phyloP scores from a whole-genome alignment of 179 eudicot genomes.

The Vitellaria paradoxa region DNA sequence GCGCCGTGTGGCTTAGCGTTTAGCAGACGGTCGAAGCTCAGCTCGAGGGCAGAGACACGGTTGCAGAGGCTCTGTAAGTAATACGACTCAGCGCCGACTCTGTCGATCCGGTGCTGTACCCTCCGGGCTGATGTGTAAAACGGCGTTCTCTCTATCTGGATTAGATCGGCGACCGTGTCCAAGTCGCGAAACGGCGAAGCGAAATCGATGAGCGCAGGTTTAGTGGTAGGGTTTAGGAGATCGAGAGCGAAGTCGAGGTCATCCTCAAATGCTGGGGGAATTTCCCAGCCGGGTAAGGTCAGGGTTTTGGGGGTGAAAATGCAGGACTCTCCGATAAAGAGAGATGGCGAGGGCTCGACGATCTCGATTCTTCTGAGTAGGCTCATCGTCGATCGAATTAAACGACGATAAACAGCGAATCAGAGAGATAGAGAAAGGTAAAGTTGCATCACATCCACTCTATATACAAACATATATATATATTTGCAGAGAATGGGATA shows the following conservation, averaged over 20 bases:
- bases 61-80: slow-evolving; percentile 49
- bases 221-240: slow-evolving; percentile 26
- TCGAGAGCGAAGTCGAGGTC: slow-evolving; percentile 41
- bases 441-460: too few relatives aligned
- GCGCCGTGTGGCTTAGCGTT: slow-evolving; percentile 14
- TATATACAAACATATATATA: too few relatives aligned
- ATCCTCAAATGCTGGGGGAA: slow-evolving; percentile 25
- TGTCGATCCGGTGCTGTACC: slow-evolving; percentile 24
- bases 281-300: slow-evolving; percentile 11
- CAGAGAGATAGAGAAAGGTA: not conserved
- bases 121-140: slow-evolving; percentile 30
- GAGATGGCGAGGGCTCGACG: slow-evolving; percentile 31
- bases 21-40: slow-evolving; percentile 41
- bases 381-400: slow-evolving; percentile 33
- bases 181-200: slow-evolving; percentile 25
- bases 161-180: slow-evolving; percentile 54
- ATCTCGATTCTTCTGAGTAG: slow-evolving; percentile 41
- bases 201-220: slow-evolving; percentile 18
- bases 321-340: slow-evolving; percentile 28
- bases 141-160: slow-evolving; percentile 58
- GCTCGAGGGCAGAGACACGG: slow-evolving; percentile 50
- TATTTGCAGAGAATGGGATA: too few relatives aligned
- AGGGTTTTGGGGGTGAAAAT: slow-evolving; percentile 30
- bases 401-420: not conserved
- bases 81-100: slow-evolving; percentile 24